Conservation (phyloP, 176 grass and related monocot genomes). For the Tuctoria greenei region DNA sequence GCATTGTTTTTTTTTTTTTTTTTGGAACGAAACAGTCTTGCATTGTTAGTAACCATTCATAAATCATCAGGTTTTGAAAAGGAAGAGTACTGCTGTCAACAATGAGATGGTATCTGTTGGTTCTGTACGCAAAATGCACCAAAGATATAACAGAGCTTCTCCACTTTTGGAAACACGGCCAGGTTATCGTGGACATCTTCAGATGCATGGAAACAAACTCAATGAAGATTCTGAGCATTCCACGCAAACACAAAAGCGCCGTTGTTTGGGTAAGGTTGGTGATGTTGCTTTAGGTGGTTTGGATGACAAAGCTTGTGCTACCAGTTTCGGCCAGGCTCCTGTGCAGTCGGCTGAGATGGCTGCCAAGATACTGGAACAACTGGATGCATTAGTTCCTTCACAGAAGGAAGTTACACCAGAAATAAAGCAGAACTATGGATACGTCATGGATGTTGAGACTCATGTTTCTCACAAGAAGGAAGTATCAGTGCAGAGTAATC, state of each 20-base stretch:
- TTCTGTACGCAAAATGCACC: constrained; percentile 36
- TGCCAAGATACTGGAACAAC: constrained; percentile 60
- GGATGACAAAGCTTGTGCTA: constrained; percentile 2
- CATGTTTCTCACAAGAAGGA: constrained; percentile 40
- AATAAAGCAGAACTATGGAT: constrained; percentile 3
- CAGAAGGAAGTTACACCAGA: constrained; percentile 44
- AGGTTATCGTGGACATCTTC: constrained; percentile 21
- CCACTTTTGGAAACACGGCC: constrained; percentile 32
- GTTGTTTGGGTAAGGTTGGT: constrained; percentile 29
- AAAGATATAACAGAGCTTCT: constrained; percentile 40
- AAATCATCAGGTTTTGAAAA: constrained; percentile 46
- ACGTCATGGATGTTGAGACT: constrained; percentile 18
- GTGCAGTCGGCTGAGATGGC: constrained; percentile 54
- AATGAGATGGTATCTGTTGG: constrained; percentile 33
- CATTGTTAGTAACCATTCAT: constrained; percentile 9
- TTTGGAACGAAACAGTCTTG: not conserved
- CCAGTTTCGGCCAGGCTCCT: constrained; percentile 38
- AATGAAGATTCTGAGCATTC: constrained; percentile 29
- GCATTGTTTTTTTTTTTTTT: too few relatives aligned
- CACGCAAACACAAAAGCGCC: constrained; percentile 35
- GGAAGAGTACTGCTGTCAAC: constrained; percentile 42
- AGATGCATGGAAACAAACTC: constrained; percentile 21
- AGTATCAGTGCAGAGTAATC: constrained; percentile 15
- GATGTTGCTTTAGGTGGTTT: not conserved
- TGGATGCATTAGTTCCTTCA: constrained; percentile 46